phyloP scores from a whole-genome alignment of 2,329 filamentous ascomycete species.

The Geosmithia putterillii region DNA sequence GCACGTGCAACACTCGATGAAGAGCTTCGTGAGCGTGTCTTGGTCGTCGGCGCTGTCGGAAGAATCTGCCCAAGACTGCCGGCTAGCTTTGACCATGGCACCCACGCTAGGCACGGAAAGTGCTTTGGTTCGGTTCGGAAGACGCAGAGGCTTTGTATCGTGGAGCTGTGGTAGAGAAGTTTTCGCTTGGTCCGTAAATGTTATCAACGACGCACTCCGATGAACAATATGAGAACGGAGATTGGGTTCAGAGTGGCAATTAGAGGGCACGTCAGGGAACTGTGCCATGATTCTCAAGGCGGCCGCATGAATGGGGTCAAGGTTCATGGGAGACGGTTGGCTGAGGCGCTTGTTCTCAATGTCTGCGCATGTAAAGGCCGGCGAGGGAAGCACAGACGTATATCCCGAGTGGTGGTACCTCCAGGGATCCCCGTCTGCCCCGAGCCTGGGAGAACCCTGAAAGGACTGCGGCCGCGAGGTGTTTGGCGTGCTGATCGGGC shows the following conservation, averaged over 20 bases:
- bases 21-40: slow-evolving; percentile 43
- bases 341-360: background rate
- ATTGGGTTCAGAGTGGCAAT: background rate
- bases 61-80: no score
- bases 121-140: background rate
- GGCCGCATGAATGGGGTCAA: slow-evolving; percentile 16
- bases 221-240: background rate
- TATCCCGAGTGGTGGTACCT: background rate
- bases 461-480: slow-evolving; percentile 27
- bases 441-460: slow-evolving; percentile 11
- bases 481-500: slow-evolving; percentile 23
- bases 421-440: background rate
- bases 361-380: slow-evolving; percentile 1
- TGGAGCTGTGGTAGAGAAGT: background rate
- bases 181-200: no score
- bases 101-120: background rate
- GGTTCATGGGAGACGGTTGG: slow-evolving; percentile 3
- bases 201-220: background rate
- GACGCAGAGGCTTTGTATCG: background rate
- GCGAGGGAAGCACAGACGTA: slow-evolving; percentile 1
- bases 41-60: slow-evolving; percentile 12
- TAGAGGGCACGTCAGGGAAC: slow-evolving; percentile 12
- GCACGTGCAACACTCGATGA: slow-evolving; percentile 54
- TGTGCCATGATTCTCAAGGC: slow-evolving; percentile 17
- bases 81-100: background rate